Base-by-base conservation (phyloP, 2,329 filamentous ascomycete species). In the Tolypocladium album region DNA sequence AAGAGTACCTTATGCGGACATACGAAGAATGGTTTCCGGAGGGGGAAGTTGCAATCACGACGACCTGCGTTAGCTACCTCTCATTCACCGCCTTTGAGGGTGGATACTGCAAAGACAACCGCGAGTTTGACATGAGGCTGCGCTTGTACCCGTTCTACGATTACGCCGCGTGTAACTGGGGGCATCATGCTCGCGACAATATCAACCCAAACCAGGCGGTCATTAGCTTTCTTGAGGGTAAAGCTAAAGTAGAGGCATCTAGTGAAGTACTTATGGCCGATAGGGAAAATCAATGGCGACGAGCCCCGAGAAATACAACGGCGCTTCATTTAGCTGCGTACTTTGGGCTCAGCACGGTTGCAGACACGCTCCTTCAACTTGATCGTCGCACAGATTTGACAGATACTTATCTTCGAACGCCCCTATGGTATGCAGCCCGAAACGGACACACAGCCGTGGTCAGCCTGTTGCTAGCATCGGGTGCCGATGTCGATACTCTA, bases 1-100 rank as follows among this genome's bases (percentile, higher is more conserved):
- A 79, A 52, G 71, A 79, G 45, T 81, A 77, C 63, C 72, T 81
- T 50, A 67, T 75, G 22, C 56, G 61, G 15, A 72, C 63, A 0
- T 55, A 60, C 13, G 42, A 9, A 0, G 27, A 55, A 5, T 74
- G 70, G 67, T 72, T 79, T 59, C 68, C 70, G 0, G 31, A 67
- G 40, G 69, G 68, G 0, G 60, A 75, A 11, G 15, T 2, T 0
- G 27, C 70, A 3, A 68, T 78, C 12, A 58, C 66, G 0, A 58
- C 45, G 6, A 65, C 61, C 5, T 79, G 75, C 61, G 39, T 73
- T 5, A 70, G 69, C 0, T 77, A 78, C 56, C 65, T 78, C 4
- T 74, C 68, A 12, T 73, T 74, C 27, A 59, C 66, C 36, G 38
- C 12, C 0, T 73, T 76, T 57, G 36, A 59, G 4, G 17, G 1